These are phyloP conservation scores for Neoboletus magnificus DNA, from an alignment of 768 basidiomycete species.

Conservation along the genomic window DNA sequence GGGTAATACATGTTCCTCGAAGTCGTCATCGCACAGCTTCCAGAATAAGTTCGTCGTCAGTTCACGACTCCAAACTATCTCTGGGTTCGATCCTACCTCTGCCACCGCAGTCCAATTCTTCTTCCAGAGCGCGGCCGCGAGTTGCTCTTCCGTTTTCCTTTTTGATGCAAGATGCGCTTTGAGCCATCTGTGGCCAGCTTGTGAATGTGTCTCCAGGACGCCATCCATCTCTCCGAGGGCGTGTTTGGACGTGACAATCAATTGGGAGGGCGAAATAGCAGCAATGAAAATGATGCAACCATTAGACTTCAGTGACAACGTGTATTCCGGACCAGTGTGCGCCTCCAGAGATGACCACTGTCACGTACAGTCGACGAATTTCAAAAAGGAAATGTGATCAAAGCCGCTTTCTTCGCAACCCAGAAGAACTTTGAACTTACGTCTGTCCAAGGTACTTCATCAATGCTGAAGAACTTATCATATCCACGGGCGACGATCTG, in stretches of 20 bases:
- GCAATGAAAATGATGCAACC: conserved; percentile 97
- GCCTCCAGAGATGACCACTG: conserved; percentile 75
- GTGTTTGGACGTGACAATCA: conserved; percentile 92
- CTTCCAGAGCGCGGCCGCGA: conserved; percentile 74
- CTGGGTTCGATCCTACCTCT: conserved; percentile 56
- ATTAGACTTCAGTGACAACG: conserved; percentile 89
- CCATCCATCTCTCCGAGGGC: conserved; percentile 62
- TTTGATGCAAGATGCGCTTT: conserved; percentile 50
- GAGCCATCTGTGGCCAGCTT: conserved; percentile 84
- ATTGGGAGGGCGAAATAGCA: conserved; percentile 67
- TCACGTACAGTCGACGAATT: background rate
- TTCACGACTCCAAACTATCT: background rate
- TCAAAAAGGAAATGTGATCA: background rate
- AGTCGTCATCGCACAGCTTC: conserved; percentile 94
- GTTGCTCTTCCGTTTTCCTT: conserved; percentile 66
- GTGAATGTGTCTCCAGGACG: conserved; percentile 61
- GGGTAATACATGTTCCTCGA: conserved; percentile 93
- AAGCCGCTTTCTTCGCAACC: background rate
- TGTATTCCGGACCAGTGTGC: conserved; percentile 75
- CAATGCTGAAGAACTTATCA: conserved; percentile 99
- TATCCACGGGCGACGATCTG: conserved; percentile 88
- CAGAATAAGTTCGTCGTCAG: background rate
- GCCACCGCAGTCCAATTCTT: conserved; percentile 87
- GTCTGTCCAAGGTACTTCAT: conserved; percentile 92
- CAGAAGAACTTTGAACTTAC: conserved; percentile 44